A percentile compares a stretch with the other conserved stretches of the same genome.
These are phyloP conservation scores for Thermochaetoides dissita DNA, from an alignment of 2,329 filamentous ascomycete species.

Conservation along the genomic window DNA sequence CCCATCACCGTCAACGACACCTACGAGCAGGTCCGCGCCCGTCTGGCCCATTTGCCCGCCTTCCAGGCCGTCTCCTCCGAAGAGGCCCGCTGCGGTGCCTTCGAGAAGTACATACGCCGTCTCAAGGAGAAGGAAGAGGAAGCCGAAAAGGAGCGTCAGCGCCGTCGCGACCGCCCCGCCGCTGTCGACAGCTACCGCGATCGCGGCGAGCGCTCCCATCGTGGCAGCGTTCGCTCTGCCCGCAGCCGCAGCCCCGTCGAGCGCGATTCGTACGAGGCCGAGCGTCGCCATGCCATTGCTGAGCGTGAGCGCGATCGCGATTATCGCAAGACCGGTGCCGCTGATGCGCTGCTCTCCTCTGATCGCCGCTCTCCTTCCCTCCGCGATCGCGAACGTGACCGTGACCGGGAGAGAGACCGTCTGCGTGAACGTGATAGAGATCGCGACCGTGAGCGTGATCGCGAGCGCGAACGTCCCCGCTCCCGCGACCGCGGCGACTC, in stretches of 20 bases:
- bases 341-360: conserved; percentile 43
- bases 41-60: conserved; percentile 68
- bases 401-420: conserved; percentile 25
- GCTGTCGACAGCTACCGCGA: conserved; percentile 37
- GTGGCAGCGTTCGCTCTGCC: conserved; percentile 38
- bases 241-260: conserved; percentile 74
- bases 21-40: conserved; percentile 74
- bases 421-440: conserved; percentile 10
- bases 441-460: conserved; percentile 23
- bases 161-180: conserved; percentile 41
- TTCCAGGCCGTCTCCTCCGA: conserved; percentile 73
- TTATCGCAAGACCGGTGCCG: conserved; percentile 67
- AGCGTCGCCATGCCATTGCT: conserved; percentile 82
- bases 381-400: conserved; percentile 23
- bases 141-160: conserved; percentile 49
- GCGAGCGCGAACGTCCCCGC: conserved; percentile 22
- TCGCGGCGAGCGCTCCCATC: conserved; percentile 50
- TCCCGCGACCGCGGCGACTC: conserved; percentile 17
- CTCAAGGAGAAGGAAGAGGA: conserved; percentile 87
- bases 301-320: conserved; percentile 88
- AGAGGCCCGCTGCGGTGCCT: conserved; percentile 66
- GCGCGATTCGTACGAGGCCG: conserved; percentile 84
- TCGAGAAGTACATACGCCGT: conserved; percentile 82
- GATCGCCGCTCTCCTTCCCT: conserved; percentile 36
- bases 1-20: conserved; percentile 64